Evolutionary conservation across 2,329 filamentous ascomycete species (phyloP), one percentile per base, ranked within the genome.

Genomic region (Penicillium sp.): DNA sequence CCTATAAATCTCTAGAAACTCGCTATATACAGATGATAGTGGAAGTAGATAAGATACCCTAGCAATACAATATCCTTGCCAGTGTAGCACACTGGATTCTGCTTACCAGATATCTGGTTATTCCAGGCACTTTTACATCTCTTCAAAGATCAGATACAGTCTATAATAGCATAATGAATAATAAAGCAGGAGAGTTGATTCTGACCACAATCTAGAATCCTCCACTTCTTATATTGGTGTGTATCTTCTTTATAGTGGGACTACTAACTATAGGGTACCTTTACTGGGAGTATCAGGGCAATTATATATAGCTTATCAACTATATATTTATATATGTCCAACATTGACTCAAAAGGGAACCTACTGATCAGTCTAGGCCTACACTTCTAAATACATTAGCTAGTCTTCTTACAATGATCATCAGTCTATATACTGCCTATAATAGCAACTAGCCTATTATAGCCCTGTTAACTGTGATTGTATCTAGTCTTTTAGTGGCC

Each of bases 231-330:
- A 72, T 67, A 16, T 51, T 76, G 7, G 69, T 70, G 1, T 68
- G 66, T 10, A 56, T 68, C 4, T 68, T 70, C 20, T 73, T 74
- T 41, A 61, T 59, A 7, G 41, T 71, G 4, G 72, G 72, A 3
- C 51, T 57, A 1, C 31, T 62, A 1, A 69, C 72, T 3, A 71
- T 73, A 52, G 35, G 65, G 2, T 65, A 60, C 52, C 58, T 79
- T n/a, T 74, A 66, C 45, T 59, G 65, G 36, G 58, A 62, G 14
- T 73, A 72, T 59, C 57, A 68, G 26, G 51, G 56, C 11, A 78
- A 79, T 47, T 77, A 78, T 41, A 65, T 78, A 13, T 80, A 74
- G 76, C 61, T 78, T 15, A 63, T 76, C 7, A 75, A 77, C 52
- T 65, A 68, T 40, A 60, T 79, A 9, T 76, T 78, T 48, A 43